These are phyloP conservation scores for Boletus sp. DNA, from an alignment of 768 basidiomycete species.

Conservation along the genomic window DNA sequence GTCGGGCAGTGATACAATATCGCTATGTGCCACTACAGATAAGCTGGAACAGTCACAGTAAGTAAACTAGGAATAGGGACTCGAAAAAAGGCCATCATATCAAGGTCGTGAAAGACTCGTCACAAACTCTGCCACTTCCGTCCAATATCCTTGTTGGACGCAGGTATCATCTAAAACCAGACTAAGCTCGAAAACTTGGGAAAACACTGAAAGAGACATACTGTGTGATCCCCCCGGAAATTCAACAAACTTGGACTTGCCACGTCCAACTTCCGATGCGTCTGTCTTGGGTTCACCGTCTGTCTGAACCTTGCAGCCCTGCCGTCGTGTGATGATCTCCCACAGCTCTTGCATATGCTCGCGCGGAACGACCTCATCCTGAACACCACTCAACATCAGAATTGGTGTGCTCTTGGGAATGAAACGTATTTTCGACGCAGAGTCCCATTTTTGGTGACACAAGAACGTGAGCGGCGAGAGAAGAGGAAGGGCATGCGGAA, in stretches of 20 bases:
- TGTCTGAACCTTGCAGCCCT: conserved; percentile 33
- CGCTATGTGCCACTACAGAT: neutral
- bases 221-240: conserved; percentile 57
- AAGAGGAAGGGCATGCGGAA: conserved; percentile 77
- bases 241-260: conserved; percentile 55
- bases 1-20: neutral
- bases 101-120: conserved; percentile 18
- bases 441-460: conserved; percentile 89
- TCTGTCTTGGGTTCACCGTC: conserved; percentile 31
- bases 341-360: conserved; percentile 63
- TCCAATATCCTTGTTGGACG: conserved; percentile 54
- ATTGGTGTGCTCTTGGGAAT: conserved; percentile 70
- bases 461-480: conserved; percentile 74
- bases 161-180: conserved; percentile 50
- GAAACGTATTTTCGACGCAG: conserved; percentile 57
- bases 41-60: neutral
- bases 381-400: conserved; percentile 74
- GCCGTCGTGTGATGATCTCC: conserved; percentile 52
- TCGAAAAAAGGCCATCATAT: neutral
- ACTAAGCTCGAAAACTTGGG: neutral
- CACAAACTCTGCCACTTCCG: conserved; percentile 49
- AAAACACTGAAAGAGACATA: conserved; percentile 27
- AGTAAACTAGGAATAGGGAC: neutral
- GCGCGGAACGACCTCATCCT: conserved; percentile 54
- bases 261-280: conserved; percentile 47